A percentile compares a stretch with the other conserved stretches of the same genome.
Conservation (phyloP, 768 basidiomycete species). For the Kwoniella pini region DNA sequence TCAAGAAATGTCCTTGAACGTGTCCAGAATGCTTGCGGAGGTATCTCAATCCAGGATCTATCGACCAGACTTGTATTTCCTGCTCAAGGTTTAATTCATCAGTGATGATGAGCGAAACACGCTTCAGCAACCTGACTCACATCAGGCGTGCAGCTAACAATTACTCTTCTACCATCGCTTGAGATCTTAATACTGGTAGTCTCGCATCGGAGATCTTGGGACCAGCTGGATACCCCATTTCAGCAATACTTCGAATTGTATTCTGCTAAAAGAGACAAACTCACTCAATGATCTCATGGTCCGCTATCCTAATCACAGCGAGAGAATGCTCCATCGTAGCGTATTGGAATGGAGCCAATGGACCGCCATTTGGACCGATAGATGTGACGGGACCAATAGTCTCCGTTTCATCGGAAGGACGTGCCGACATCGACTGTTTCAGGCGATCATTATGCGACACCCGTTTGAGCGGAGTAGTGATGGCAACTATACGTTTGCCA, state of each 20-base stretch:
- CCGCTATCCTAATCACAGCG: conserved; percentile 30
- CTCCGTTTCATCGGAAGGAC: conserved; percentile 20
- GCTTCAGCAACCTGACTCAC: conserved; percentile 59
- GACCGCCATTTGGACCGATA: conserved; percentile 13
- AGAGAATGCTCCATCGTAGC: conserved; percentile 46
- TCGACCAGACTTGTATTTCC: conserved; percentile 89
- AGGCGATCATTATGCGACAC: conserved; percentile 28
- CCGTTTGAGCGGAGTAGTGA: conserved; percentile 59
- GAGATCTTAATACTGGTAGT: conserved; percentile 86
- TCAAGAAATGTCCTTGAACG: conserved; percentile 76
- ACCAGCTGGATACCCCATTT: conserved; percentile 13
- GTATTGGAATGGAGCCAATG: conserved; percentile 26
- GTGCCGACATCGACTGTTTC: conserved; percentile 43
- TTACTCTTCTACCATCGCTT: conserved; percentile 77
- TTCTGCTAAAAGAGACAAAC: conserved; percentile 8
- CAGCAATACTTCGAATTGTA: not conserved
- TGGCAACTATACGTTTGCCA: conserved; percentile 76
- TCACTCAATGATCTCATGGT: conserved; percentile 41
- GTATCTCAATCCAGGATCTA: conserved; percentile 65
- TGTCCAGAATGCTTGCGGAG: conserved; percentile 84
- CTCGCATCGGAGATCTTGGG: conserved; percentile 59
- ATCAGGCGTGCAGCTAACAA: conserved; percentile 84
- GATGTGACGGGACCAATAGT: conserved; percentile 13
- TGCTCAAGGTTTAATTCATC: conserved; percentile 49
- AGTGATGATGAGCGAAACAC: not conserved